Conservation (phyloP, 495 filamentous ascomycete genomes). For the Talaromyces nanjingensis region DNA sequence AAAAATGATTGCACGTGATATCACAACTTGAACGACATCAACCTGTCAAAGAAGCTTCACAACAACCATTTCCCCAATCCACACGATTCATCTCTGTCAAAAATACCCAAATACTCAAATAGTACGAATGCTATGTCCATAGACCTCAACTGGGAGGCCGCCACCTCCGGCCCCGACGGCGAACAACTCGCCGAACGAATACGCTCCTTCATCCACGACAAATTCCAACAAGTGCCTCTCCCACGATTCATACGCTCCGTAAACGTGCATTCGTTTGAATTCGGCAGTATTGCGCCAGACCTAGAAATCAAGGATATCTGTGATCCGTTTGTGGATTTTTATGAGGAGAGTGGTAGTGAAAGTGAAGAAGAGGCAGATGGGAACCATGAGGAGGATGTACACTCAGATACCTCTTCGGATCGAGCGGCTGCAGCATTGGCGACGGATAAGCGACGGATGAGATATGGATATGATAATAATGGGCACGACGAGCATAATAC, state of each 20-base stretch:
- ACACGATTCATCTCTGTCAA: neutral
- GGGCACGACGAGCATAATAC: neutral
- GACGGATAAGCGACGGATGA: neutral
- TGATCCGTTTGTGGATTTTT: constrained; percentile 92
- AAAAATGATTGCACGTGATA: neutral
- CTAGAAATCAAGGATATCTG: constrained; percentile 94
- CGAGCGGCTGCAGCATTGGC: neutral
- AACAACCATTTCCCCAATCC: neutral
- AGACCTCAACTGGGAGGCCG: constrained; percentile 88
- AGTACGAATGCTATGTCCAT: constrained; percentile 74
- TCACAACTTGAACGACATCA: neutral
- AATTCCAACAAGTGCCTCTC: constrained; percentile 84
- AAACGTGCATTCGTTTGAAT: constrained; percentile 87
- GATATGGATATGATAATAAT: neutral
- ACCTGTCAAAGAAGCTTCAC: neutral
- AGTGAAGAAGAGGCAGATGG: constrained; percentile 35
- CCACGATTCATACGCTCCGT: constrained; percentile 96
- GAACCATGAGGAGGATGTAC: neutral
- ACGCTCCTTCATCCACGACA: constrained; percentile 88
- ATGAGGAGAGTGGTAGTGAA: constrained; percentile 69
- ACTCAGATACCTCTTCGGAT: constrained; percentile 1
- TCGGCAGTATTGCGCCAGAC: constrained; percentile 74
- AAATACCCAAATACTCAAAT: neutral
- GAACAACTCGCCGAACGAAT: constrained; percentile 74
- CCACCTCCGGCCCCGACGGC: constrained; percentile 86